Conservation (phyloP, 495 filamentous ascomycete genomes). For the Elaphomyces granulatus region DNA sequence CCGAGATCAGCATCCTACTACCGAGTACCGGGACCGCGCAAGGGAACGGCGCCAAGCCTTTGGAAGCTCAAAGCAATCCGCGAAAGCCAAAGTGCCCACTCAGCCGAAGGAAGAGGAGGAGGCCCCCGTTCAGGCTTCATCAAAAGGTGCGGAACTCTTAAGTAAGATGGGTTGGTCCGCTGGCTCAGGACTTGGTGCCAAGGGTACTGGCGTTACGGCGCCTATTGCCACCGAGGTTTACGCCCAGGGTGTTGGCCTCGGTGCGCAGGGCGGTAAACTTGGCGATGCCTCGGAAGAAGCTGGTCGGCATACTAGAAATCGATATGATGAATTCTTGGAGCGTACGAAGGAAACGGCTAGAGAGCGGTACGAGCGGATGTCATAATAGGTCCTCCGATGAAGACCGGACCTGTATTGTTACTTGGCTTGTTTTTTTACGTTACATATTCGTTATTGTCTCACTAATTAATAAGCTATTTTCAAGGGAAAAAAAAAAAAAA, state of each 20-base stretch:
- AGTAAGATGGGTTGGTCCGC: constrained; percentile 85
- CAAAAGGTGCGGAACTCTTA: constrained; percentile 74
- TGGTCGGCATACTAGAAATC: constrained; percentile 50
- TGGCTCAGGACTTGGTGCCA: constrained; percentile 67
- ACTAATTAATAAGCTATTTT: too few species aligned
- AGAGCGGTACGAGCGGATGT: constrained; percentile 58
- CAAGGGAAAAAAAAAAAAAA: too few species aligned
- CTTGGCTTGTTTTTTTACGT: too few species aligned
- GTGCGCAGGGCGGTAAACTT: constrained; percentile 67
- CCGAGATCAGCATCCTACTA: constrained; percentile 16
- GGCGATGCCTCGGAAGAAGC: constrained; percentile 78
- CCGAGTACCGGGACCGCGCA: constrained; percentile 68
- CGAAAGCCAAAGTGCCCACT: constrained; percentile 22
- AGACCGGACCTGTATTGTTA: too few species aligned
- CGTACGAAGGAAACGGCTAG: constrained; percentile 68
- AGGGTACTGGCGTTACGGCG: constrained; percentile 60
- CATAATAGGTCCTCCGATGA: constrained; percentile 8
- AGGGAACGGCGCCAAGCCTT: constrained; percentile 66
- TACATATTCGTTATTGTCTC: too few species aligned
- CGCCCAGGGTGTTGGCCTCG: constrained; percentile 69
- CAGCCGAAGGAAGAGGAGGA: constrained; percentile 18
- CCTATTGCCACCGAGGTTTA: constrained; percentile 71
- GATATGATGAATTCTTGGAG: constrained; percentile 60
- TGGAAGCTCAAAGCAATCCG: constrained; percentile 44
- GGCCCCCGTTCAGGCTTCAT: constrained; percentile 31